phyloP scores from a whole-genome alignment of 202 grass and related monocot species.

The Setaria viridis region DNA sequence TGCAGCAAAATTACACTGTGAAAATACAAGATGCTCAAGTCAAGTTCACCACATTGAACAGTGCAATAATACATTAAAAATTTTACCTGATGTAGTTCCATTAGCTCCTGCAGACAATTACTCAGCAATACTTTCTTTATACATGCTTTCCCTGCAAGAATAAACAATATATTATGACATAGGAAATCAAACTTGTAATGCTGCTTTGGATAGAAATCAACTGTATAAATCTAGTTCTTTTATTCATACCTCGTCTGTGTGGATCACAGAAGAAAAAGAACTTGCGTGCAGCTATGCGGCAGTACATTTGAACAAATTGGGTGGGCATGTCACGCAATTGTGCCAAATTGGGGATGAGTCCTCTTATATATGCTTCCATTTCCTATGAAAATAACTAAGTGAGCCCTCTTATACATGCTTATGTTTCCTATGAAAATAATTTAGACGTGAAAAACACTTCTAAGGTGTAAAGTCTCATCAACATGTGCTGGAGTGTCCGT shows the following conservation, averaged over 20 bases:
- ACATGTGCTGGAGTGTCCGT: constrained; percentile 35
- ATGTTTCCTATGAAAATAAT: constrained; percentile 74
- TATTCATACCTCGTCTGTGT: constrained; percentile 75
- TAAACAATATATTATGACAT: background rate
- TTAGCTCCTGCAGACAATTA: constrained; percentile 99
- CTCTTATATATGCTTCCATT: constrained; percentile 99
- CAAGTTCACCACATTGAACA: background rate
- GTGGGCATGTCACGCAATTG: constrained; percentile 92
- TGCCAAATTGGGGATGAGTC: constrained; percentile 96
- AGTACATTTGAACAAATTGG: constrained; percentile 99
- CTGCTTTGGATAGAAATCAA: background rate
- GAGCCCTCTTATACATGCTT: constrained; percentile 94
- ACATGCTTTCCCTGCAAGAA: constrained; percentile 86
- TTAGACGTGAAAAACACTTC: constrained; percentile 35
- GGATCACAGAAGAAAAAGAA: constrained; percentile 99
- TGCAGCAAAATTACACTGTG: background rate
- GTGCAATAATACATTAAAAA: background rate
- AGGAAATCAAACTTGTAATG: background rate
- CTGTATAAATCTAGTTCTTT: background rate
- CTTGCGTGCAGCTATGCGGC: constrained; percentile 96
- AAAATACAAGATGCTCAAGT: background rate
- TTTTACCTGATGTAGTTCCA: constrained; percentile 95
- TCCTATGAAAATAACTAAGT: constrained; percentile 65
- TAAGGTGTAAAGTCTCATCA: constrained; percentile 3
- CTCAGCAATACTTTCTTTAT: constrained; percentile 99